Evolutionary conservation across 495 filamentous ascomycete species (phyloP), one percentile per base, ranked within the genome.

Genomic region (Aspergillus avenaceus): DNA sequence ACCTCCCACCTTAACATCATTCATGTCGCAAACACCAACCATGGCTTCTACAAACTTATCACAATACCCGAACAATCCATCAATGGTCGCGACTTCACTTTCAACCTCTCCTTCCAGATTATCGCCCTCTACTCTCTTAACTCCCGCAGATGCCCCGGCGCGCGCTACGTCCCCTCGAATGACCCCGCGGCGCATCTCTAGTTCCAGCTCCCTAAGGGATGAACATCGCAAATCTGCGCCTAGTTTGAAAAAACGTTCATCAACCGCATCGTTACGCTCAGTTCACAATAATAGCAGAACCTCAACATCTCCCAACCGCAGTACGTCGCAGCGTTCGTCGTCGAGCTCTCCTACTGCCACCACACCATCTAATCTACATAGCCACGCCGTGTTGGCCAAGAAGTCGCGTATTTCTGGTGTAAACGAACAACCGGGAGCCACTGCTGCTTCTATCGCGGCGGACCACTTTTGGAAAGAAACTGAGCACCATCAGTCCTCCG

Each of bases 401-500:
- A 53, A 67, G 63, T 50, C 58, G 59, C 25, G 51, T 11, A 52
- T 65, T 34, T 26, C 52, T 16, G 45, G 55, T 5, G 24, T 54
- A 21, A 32, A 47, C 8, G 68, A 73, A 40, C 41, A 43, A 8
- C 66, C 71, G 0, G 53, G 65, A 9, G 69, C 77, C 0, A 91
- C 86, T 4, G 78, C 89, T 37, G 73, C 77, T 28, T 82, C 82
- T 18, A 76, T 95, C 25, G 90, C 90, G 1, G 79, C 70, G 13
- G 78, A 78, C 1, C 79, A 85, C 61, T 87, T 96, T 63, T 69
- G 75, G 42, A 80, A 76, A 53, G 89, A 95, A 60, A 62, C 93
- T 1, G 76, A 78, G 4, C 54, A 77, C 13, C 85, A 91, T 54
- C 74, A 83, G 37, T 67, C 71, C 21, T 64, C 66, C 7, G 73